Evolutionary conservation across 805 yeast species (phyloP).

Genomic region (Kodamaea leandrae): DNA sequence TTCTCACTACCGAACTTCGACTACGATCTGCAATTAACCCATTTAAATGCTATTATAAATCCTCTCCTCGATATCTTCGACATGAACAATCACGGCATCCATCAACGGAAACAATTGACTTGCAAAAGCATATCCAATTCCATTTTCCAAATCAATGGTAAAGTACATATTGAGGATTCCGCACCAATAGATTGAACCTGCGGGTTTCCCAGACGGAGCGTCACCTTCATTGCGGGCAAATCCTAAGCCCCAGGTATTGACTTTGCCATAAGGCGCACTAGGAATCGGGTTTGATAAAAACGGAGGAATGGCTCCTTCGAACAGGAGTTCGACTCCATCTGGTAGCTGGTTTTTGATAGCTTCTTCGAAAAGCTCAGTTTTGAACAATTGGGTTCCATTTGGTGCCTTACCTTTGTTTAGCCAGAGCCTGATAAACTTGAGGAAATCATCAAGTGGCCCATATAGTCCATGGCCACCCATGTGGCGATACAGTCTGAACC

Average conservation of each 20-base stretch:
- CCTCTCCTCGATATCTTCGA: background rate
- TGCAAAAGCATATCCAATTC: constrained; percentile 38
- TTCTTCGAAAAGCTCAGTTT: constrained; percentile 27
- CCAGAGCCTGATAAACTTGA: constrained; percentile 36
- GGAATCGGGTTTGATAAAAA: background rate
- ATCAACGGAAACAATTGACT: constrained; percentile 37
- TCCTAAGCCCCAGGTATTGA: constrained; percentile 1
- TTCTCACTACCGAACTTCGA: too few relatives aligned
- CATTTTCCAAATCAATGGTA: constrained; percentile 39
- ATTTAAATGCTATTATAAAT: too few relatives aligned
- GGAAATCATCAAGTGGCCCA: constrained; percentile 36
- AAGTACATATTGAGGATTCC: constrained; percentile 39
- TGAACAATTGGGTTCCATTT: constrained; percentile 29
- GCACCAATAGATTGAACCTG: constrained; percentile 37
- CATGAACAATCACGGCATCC: background rate
- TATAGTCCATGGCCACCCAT: constrained; percentile 45
- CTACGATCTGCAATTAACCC: too few relatives aligned
- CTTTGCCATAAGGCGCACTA: background rate
- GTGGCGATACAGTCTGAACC: constrained; percentile 23
- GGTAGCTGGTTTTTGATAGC: constrained; percentile 37
- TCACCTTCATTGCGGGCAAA: constrained; percentile 14
- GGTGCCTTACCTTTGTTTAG: constrained; percentile 42
- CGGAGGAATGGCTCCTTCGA: constrained; percentile 17
- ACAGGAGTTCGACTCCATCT: constrained; percentile 15
- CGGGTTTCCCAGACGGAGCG: constrained; percentile 34